Evolutionary conservation across 495 filamentous ascomycete genomes (phyloP), one percentile per base, ranked within the genome.

Genomic region (Sabuloglossum arenarium): DNA sequence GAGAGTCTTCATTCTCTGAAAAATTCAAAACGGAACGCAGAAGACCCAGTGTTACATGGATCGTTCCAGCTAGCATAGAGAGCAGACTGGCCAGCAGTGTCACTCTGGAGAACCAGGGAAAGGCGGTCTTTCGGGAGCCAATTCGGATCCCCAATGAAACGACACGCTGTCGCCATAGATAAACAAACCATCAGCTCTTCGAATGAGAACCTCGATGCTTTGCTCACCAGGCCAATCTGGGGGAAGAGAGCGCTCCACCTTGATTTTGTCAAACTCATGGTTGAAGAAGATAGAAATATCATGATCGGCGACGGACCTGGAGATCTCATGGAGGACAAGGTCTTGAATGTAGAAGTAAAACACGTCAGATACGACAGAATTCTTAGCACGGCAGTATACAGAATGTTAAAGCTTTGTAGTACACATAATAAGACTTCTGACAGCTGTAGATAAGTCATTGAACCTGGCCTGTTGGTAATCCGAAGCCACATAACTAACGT

Each of bases 1-100:
- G 63, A 12, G 59, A 32, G 28, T 64, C 67, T 54, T 68, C 56
- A 56, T 65, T 57, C 21, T 59, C 11, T 56, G 57, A 59, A 49
- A 1, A 37, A 12, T 14, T 37, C n/a, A n/a, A n/a, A n/a, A n/a
- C n/a, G n/a, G n/a, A n/a, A n/a, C n/a, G n/a, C n/a, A n/a, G n/a
- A n/a, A n/a, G n/a, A n/a, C n/a, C n/a, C n/a, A n/a, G n/a, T n/a
- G n/a, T n/a, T n/a, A n/a, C n/a, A n/a, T n/a, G n/a, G n/a, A n/a
- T n/a, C n/a, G n/a, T n/a, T n/a, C n/a, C n/a, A n/a, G n/a, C n/a
- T n/a, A n/a, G n/a, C n/a, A n/a, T n/a, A n/a, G 34, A 2, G 11
- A 9, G 16, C 16, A 37, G 34, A 37, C 34, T 37, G 34, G 5
- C 12, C 16, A 6, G 12, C 11, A 14, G 10, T 14, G 34, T 14